A percentile compares a stretch with the other conserved stretches of the same genome.
Conservation (phyloP, 2,329 filamentous ascomycete genomes). For the Exophiala sp. region DNA sequence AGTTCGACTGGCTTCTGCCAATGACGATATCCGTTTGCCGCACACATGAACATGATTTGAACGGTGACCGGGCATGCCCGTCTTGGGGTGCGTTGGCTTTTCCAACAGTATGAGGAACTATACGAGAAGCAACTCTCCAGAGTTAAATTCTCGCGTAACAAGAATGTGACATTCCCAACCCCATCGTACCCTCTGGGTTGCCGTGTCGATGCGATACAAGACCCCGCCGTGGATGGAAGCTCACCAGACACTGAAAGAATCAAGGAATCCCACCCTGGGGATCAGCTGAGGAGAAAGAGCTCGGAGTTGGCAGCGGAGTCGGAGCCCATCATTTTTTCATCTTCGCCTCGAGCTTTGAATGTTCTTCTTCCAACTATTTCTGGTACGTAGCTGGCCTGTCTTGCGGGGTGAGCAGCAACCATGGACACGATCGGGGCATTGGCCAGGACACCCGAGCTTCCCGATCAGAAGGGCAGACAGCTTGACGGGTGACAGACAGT, state of each 20-base stretch:
- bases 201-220: no score
- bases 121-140: background rate
- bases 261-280: no score
- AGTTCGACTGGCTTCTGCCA: background rate
- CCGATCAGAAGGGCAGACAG: background rate
- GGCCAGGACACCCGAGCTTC: background rate
- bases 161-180: background rate
- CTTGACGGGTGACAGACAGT: background rate
- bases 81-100: background rate
- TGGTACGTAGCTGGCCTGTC: no score
- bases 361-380: no score
- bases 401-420: background rate
- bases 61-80: background rate
- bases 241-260: no score
- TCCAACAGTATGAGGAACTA: no score
- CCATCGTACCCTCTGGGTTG: no score
- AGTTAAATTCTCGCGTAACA: background rate
- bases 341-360: no score
- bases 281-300: no score
- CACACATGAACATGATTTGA: background rate
- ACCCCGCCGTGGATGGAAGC: no score
- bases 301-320: no score
- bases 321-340: no score
- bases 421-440: background rate
- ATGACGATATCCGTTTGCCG: background rate